Conservation (phyloP, 1,284 basidiomycete species). For the Cutaneotrichosporon sp. region DNA sequence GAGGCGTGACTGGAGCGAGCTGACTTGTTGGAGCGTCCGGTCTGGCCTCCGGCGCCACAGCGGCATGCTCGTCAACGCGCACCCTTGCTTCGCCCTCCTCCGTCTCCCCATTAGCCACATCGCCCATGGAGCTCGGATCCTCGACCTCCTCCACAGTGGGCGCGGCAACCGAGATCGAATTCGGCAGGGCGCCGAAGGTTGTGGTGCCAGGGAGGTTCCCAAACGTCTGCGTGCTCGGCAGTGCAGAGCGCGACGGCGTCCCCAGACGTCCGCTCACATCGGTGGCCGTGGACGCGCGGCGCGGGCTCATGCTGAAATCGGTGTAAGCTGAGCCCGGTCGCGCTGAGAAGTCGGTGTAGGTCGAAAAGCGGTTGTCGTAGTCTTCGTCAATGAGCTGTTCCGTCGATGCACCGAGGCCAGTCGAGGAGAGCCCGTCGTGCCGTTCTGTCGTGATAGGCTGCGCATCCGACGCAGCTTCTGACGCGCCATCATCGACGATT, state of each 20-base stretch:
- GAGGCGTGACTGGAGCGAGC: too few species aligned
- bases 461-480: neutral
- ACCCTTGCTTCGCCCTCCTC: neutral
- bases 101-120: neutral
- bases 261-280: neutral
- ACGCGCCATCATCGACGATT: neutral
- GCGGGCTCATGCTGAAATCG: too few species aligned
- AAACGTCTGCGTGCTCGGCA: conserved; percentile 1
- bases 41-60: neutral
- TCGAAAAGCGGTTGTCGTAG: too few species aligned
- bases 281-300: too few species aligned
- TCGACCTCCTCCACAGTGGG: neutral
- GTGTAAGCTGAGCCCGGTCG: too few species aligned
- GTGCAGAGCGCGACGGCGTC: neutral
- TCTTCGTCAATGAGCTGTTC: neutral
- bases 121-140: neutral
- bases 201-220: neutral
- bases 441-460: neutral
- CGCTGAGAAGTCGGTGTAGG: too few species aligned
- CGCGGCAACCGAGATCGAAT: neutral
- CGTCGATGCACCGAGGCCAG: neutral
- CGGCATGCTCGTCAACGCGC: too few species aligned
- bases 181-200: neutral
- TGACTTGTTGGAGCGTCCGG: too few species aligned
- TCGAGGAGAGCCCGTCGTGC: neutral